A percentile compares a stretch with the other conserved stretches of the same genome.
Conservation (phyloP, 305 asterid species). For the Solanum hybrid region DNA sequence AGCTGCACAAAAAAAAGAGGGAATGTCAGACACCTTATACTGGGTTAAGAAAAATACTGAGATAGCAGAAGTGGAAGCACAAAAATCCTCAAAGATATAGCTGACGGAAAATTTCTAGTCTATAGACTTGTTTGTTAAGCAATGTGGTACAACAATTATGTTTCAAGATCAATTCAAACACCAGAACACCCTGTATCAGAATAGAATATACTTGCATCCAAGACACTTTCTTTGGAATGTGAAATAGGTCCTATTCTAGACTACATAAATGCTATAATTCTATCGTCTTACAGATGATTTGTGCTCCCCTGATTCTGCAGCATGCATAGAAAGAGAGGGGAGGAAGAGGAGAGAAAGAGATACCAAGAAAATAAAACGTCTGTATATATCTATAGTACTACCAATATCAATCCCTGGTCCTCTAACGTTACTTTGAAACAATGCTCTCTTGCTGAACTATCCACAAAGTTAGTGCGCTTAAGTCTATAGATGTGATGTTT, state of each 20-base stretch:
- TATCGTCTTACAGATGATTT: not conserved
- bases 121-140: not conserved
- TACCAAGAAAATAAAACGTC: not conserved
- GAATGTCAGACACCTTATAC: not conserved
- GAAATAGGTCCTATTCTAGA: not conserved
- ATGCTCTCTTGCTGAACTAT: not conserved
- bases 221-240: not conserved
- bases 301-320: not conserved
- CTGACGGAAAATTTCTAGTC: not conserved
- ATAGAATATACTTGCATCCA: not conserved
- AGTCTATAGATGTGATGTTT: not conserved
- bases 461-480: not conserved
- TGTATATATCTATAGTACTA: not conserved
- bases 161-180: not conserved
- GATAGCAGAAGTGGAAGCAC: not conserved
- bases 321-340: not conserved
- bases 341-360: not conserved
- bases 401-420: not conserved
- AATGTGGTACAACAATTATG: not conserved
- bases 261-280: not conserved
- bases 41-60: not conserved
- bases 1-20: constrained; percentile 27
- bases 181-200: not conserved
- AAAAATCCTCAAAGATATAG: not conserved
- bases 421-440: not conserved